Percentiles rank a stretch among this genome's conserved stretches.
phyloP scores from a whole-genome alignment of 768 basidiomycete genomes.

The Hortiboletus flavorubellus region DNA sequence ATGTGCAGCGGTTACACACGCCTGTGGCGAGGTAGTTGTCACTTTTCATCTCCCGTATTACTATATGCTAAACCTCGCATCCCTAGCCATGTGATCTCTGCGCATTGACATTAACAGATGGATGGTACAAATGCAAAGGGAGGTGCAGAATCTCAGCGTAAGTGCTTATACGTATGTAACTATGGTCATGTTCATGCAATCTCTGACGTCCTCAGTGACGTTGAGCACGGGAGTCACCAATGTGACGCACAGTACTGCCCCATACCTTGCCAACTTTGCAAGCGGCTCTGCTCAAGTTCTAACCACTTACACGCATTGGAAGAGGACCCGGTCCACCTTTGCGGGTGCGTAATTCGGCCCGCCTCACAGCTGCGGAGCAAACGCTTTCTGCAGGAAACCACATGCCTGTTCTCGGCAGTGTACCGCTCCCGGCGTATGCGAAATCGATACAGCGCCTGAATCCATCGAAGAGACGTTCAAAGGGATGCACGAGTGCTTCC shows the following conservation, averaged over 20 bases:
- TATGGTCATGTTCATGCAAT: neutral
- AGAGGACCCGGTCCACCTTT: constrained; percentile 44
- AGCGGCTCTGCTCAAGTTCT: constrained; percentile 42
- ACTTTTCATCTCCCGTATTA: neutral
- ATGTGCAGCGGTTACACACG: constrained; percentile 50
- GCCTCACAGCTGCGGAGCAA: constrained; percentile 5
- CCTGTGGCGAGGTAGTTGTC: constrained; percentile 49
- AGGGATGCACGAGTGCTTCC: constrained; percentile 56
- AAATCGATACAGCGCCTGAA: constrained; percentile 54
- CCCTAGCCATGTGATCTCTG: constrained; percentile 43
- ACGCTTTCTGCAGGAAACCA: constrained; percentile 32
- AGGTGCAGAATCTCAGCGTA: constrained; percentile 44
- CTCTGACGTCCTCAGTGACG: constrained; percentile 36
- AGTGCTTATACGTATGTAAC: neutral
- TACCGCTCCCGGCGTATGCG: constrained; percentile 47
- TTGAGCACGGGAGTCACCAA: constrained; percentile 43
- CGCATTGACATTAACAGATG: constrained; percentile 24
- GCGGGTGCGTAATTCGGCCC: constrained; percentile 41
- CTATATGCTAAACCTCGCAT: neutral
- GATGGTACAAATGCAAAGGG: constrained; percentile 39
- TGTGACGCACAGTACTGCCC: constrained; percentile 55
- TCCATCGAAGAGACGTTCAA: constrained; percentile 60
- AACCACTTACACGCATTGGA: constrained; percentile 54
- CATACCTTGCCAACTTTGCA: constrained; percentile 52
- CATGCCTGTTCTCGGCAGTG: constrained; percentile 48